Evolutionary conservation across 768 basidiomycete species (phyloP).

Genomic region (Leccinum boreale): DNA sequence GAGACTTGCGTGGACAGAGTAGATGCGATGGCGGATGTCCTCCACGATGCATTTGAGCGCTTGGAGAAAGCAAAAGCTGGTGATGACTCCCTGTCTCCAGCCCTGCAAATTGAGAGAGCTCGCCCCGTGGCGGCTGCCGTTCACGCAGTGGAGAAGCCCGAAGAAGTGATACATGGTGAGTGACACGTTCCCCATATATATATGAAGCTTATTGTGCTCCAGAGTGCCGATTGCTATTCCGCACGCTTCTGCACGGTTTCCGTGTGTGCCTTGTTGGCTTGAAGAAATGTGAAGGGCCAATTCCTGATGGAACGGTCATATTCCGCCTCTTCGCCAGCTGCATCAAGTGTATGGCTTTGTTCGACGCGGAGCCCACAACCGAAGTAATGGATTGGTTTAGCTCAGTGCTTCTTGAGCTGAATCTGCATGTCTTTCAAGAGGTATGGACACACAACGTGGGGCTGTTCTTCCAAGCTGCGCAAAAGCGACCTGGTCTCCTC

Average conservation of each 20-base stretch:
- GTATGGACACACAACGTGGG: conserved; percentile 93
- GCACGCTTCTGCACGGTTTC: conserved; percentile 85
- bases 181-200: neutral
- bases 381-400: conserved; percentile 84
- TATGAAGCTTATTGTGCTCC: conserved; percentile 3
- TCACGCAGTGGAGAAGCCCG: conserved; percentile 78
- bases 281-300: conserved; percentile 73
- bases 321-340: conserved; percentile 84
- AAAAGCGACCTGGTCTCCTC: conserved; percentile 75
- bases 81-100: conserved; percentile 44
- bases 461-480: conserved; percentile 80
- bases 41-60: conserved; percentile 45
- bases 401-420: conserved; percentile 73
- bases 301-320: conserved; percentile 83
- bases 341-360: conserved; percentile 80
- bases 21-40: conserved; percentile 68
- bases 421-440: conserved; percentile 91
- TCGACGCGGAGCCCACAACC: conserved; percentile 66
- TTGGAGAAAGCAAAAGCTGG: conserved; percentile 44
- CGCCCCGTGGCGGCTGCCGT: conserved; percentile 78
- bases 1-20: conserved; percentile 84
- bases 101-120: conserved; percentile 74
- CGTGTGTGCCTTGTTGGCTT: conserved; percentile 73
- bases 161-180: conserved; percentile 77
- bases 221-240: conserved; percentile 87